Base-by-base conservation (phyloP, 805 yeast species). In the Metschnikowia henanensis region DNA sequence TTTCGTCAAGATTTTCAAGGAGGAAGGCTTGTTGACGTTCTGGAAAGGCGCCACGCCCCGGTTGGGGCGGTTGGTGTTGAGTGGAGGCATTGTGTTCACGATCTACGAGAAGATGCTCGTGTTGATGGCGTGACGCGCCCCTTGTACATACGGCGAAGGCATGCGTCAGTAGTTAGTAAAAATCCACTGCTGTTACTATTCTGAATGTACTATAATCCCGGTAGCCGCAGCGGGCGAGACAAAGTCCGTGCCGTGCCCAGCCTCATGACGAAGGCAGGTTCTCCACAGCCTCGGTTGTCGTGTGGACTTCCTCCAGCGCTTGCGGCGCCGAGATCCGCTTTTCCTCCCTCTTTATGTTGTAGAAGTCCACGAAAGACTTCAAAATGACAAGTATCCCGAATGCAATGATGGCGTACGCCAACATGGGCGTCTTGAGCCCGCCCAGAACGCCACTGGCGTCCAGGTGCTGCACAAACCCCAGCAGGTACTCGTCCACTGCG, bases 11-110 rank as follows among this genome's bases (percentile, higher is more conserved):
- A 83, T 94, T 39, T 84, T 86, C 64, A 83, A 72, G 59, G 84
- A 92, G 42, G 99, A 92, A 68, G 99, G 99, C 8, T 68, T 91
- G 51, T 70, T 79, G 59, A 86, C 97, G 5, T 89, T 90, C 68
- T 92, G 99, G 99, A 88, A 88, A 67, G 99, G 99, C 49, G 96
- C 98, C 28, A 94, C 98, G 2, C 98, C 99, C 35, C 78, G 99
- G 61, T 72, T 92, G 49, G 98, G 98, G 5, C 80, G 99, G 57
- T 76, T 92, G 60, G 81, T 91, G 28, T 75, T 92, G 60, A 86
- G 96, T 67, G 99, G 99, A 49, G 99, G 99, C 57, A 92, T 92
- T 53, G 97, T 94, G 22, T 92, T 92, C 69, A 94, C 98, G 17
- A 87, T 94, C 44, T 92, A 92, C 64, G 99, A 92, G 64, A 87